phyloP scores from a whole-genome alignment of 345 rosid genomes.

The Capsella bursapastoris region DNA sequence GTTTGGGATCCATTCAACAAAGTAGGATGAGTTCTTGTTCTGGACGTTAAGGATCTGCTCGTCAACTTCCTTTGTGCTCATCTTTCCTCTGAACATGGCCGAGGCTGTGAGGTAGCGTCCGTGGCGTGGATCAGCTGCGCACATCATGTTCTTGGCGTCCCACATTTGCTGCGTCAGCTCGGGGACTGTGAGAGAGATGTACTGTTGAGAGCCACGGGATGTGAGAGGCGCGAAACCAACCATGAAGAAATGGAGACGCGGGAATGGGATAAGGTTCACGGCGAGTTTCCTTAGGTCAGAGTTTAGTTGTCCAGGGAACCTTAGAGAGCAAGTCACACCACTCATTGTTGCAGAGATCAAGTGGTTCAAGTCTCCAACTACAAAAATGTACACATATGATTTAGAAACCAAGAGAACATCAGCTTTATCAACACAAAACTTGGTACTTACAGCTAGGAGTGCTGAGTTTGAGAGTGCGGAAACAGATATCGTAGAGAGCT shows the following conservation, averaged over 20 bases:
- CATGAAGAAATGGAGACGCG: slow-evolving; percentile 99
- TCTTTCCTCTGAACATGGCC: slow-evolving; percentile 96
- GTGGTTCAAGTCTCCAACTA: slow-evolving; percentile 98
- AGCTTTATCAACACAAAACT: not conserved
- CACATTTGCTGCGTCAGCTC: slow-evolving; percentile 73
- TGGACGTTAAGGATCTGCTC: slow-evolving; percentile 95
- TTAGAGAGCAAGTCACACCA: slow-evolving; percentile 91
- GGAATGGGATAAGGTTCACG: slow-evolving; percentile 94
- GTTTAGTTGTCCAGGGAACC: slow-evolving; percentile 98
- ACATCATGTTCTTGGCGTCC: slow-evolving; percentile 99
- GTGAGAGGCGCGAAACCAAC: slow-evolving; percentile 87
- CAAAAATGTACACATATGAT: not conserved
- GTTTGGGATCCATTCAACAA: slow-evolving; percentile 94
- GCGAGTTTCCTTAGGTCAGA: slow-evolving; percentile 94
- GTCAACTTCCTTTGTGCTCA: slow-evolving; percentile 98
- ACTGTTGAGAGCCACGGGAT: slow-evolving; percentile 69
- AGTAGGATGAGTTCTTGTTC: slow-evolving; percentile 96
- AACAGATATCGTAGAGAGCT: slow-evolving; percentile 98
- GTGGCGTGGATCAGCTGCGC: slow-evolving; percentile 97
- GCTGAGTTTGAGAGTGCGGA: slow-evolving; percentile 95
- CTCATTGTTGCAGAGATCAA: slow-evolving; percentile 96
- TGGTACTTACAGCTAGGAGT: slow-evolving; percentile 89
- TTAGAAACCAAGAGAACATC: not conserved
- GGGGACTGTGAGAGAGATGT: slow-evolving; percentile 65
- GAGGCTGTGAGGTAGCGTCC: slow-evolving; percentile 98